Conservation (phyloP, 1,284 basidiomycete species). For the Malassezia yamatoensis region DNA sequence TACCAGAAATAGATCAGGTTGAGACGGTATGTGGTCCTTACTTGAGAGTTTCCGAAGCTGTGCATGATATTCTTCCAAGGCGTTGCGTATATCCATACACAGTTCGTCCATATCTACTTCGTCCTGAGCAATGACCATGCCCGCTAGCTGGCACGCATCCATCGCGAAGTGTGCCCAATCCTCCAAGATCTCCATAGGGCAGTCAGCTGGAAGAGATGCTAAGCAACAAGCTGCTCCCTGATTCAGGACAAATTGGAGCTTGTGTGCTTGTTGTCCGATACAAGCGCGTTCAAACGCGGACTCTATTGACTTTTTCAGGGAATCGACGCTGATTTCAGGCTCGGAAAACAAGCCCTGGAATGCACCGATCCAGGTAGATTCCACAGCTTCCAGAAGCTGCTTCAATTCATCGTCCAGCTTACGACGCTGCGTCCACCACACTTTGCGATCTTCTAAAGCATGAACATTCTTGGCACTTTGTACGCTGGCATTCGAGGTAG, state of each 20-base stretch:
- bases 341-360: slow-evolving; percentile 58
- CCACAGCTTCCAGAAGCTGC: slow-evolving; percentile 69
- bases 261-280: background rate
- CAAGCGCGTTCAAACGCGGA: slow-evolving; percentile 58
- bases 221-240: slow-evolving; percentile 73
- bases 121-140: slow-evolving; percentile 73
- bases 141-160: slow-evolving; percentile 86
- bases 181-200: slow-evolving; percentile 77
- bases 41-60: slow-evolving; percentile 32
- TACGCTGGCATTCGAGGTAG: slow-evolving; percentile 64
- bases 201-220: slow-evolving; percentile 66
- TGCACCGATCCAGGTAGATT: slow-evolving; percentile 90
- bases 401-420: slow-evolving; percentile 67
- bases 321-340: slow-evolving; percentile 9
- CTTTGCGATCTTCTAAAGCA: slow-evolving; percentile 56
- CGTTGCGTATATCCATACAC: slow-evolving; percentile 35
- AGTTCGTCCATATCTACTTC: slow-evolving; percentile 87
- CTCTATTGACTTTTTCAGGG: slow-evolving; percentile 55
- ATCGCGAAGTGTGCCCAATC: slow-evolving; percentile 88
- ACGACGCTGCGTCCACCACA: slow-evolving; percentile 76
- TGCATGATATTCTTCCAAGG: slow-evolving; percentile 37
- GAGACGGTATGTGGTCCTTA: background rate
- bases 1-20: slow-evolving; percentile 62
- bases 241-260: slow-evolving; percentile 54
- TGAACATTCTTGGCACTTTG: slow-evolving; percentile 63